Evolutionary conservation across 148 eudicot genomes (phyloP).

Genomic region (Camellia lanceoleosa): DNA sequence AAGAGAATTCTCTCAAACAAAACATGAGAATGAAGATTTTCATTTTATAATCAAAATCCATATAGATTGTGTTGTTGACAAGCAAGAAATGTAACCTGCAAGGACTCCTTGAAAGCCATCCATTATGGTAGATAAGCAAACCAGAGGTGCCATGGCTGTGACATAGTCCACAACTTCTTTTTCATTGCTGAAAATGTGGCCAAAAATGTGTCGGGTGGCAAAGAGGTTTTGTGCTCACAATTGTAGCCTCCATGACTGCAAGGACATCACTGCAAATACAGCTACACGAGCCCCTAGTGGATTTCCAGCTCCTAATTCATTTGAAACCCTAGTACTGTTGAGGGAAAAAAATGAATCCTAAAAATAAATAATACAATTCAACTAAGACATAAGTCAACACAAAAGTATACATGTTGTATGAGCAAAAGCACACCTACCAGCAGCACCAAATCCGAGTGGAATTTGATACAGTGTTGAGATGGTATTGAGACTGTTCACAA

Average conservation of each 20-base stretch:
- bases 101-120: constrained; percentile 53
- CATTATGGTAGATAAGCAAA: too few species aligned
- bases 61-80: too few species aligned
- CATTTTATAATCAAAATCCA: not conserved
- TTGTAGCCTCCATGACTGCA: constrained; percentile 33
- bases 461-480: constrained; percentile 63
- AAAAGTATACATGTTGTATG: too few species aligned
- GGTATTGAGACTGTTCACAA: constrained; percentile 22
- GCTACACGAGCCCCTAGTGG: constrained; percentile 43
- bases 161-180: constrained; percentile 51
- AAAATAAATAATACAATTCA: too few species aligned
- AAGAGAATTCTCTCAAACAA: too few species aligned
- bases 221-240: constrained; percentile 45
- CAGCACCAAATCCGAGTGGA: constrained; percentile 68
- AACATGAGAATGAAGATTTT: too few species aligned
- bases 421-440: constrained; percentile 47
- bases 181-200: constrained; percentile 16
- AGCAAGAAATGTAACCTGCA: constrained; percentile 33
- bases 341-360: not conserved
- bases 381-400: not conserved
- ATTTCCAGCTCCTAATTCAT: too few species aligned
- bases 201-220: constrained; percentile 43
- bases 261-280: constrained; percentile 45
- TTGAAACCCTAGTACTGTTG: constrained; percentile 51
- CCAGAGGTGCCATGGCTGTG: too few species aligned